Evolutionary conservation across 352 stramenopile species (phyloP), one percentile per base, ranked within the genome.

Genomic region (Pythium monospermum): DNA sequence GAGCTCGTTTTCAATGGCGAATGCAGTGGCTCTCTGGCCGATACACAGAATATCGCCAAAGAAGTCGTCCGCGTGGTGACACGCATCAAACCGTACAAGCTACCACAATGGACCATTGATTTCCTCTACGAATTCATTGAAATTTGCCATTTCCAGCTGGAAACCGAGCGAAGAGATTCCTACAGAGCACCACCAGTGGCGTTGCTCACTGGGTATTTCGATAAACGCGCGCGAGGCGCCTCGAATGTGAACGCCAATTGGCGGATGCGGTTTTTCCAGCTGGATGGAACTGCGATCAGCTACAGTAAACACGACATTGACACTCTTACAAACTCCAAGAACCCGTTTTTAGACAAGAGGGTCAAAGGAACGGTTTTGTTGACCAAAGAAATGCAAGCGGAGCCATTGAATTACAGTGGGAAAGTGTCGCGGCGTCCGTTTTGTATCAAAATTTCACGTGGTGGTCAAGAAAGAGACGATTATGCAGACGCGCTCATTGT

Each of bases 221-320:
- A 91, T 63, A 87, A 91, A 58, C 55, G 76, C 21, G 52, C 76
- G 10, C 58, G 75, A 21, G 67, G 68, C 13, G 66, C 69, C 8
- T 66, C 57, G 39, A 77, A 73, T 19, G 56, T 89, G 15, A 74
- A 86, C 32, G 77, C 77, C 30, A 89, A 89, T 41, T 91, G 81
- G 81, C 69, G 73, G 46, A 86, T 83, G 68, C 64, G 77, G 19
- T 84, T 71, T 42, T 65, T 89, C 23, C 46, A 69, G 33, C 51
- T 91, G 30, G 57, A 59, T 12, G 71, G 62, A 13, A 69, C 49
- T 30, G 57, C 76, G 55, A 61, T 91, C 31, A 28, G 57, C 11
- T 89, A 89, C 62, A 72, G 55, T 50, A 87, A 87, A 57, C 73
- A 91, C 59, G 80, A 88, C 39, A 56, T 57, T 15, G 71, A 73